phyloP scores from a whole-genome alignment of 2,329 filamentous ascomycete species.

The Fusarium decemcellulare region DNA sequence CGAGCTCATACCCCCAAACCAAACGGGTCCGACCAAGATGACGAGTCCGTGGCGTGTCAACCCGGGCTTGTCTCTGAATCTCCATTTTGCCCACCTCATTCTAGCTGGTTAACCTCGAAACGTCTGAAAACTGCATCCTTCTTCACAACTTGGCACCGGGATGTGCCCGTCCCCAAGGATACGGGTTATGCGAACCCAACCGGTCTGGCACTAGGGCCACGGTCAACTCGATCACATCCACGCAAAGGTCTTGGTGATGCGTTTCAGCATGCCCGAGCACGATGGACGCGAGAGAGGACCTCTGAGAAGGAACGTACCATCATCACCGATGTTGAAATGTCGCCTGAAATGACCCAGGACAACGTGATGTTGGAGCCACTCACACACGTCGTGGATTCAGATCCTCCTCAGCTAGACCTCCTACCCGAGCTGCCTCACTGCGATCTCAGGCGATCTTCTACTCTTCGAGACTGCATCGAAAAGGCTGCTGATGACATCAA shows the following conservation, averaged over 20 bases:
- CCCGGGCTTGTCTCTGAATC: constrained; percentile 18
- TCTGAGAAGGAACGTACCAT: background rate
- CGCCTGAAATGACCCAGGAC: background rate
- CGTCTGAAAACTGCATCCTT: constrained; percentile 24
- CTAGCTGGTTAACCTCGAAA: constrained; percentile 31
- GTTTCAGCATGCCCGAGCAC: constrained; percentile 47
- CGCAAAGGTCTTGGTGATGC: constrained; percentile 49
- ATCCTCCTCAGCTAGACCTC: constrained; percentile 49
- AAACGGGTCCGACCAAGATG: constrained; percentile 6
- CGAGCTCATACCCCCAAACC: constrained; percentile 12
- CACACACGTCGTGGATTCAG: constrained; percentile 1
- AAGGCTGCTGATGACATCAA: constrained; percentile 50
- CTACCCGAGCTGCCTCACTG: constrained; percentile 44
- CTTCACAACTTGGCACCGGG: constrained; percentile 6
- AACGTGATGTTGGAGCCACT: background rate
- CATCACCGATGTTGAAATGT: background rate
- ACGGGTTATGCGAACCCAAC: constrained; percentile 8
- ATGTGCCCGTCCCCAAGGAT: constrained; percentile 9
- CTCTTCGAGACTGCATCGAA: constrained; percentile 49
- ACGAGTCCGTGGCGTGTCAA: background rate
- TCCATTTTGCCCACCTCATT: constrained; percentile 18
- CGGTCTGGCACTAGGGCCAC: background rate
- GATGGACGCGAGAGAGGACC: constrained; percentile 43
- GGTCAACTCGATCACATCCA: constrained; percentile 13
- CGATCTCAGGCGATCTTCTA: constrained; percentile 45